phyloP scores from a whole-genome alignment of 1,139 yeast genomes.

The Yamadazyma atlantica region DNA sequence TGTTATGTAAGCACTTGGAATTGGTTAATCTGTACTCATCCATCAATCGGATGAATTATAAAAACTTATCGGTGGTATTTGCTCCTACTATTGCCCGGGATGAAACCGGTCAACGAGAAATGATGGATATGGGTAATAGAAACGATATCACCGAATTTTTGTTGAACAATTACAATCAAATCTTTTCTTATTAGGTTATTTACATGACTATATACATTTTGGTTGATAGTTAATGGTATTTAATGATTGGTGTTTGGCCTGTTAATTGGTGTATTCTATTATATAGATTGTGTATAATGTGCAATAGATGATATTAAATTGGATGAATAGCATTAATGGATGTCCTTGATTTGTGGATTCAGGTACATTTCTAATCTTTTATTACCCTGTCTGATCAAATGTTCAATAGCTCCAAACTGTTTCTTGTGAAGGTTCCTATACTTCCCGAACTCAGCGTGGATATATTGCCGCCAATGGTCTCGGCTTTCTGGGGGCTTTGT shows the following conservation, averaged over 20 bases:
- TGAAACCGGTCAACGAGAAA: slow-evolving; percentile 76
- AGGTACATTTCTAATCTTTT: slow-evolving; percentile 73
- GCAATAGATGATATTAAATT: slow-evolving; percentile 1
- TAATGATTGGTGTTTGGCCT: too few species aligned
- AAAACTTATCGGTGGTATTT: slow-evolving; percentile 87
- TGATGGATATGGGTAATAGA: slow-evolving; percentile 80
- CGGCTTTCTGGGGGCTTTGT: slow-evolving; percentile 53
- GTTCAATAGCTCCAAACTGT: slow-evolving; percentile 86
- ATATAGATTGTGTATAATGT: neutral
- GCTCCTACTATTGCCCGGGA: slow-evolving; percentile 93
- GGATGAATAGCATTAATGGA: slow-evolving; percentile 29
- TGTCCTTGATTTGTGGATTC: slow-evolving; percentile 64
- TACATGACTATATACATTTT: too few species aligned
- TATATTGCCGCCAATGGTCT: slow-evolving; percentile 45
- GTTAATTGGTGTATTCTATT: too few species aligned
- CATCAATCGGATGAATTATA: slow-evolving; percentile 72
- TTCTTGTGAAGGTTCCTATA: slow-evolving; percentile 62
- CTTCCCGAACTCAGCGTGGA: slow-evolving; percentile 64
- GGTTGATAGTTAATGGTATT: too few species aligned
- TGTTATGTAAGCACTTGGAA: slow-evolving; percentile 64
- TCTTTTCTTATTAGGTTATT: slow-evolving; percentile 24
- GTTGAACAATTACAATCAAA: slow-evolving; percentile 51
- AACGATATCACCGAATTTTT: slow-evolving; percentile 79
- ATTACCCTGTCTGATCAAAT: slow-evolving; percentile 74
- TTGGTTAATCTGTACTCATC: slow-evolving; percentile 49